Base-by-base conservation (phyloP, 768 basidiomycete species). In the Xanthoconium stramineum region DNA sequence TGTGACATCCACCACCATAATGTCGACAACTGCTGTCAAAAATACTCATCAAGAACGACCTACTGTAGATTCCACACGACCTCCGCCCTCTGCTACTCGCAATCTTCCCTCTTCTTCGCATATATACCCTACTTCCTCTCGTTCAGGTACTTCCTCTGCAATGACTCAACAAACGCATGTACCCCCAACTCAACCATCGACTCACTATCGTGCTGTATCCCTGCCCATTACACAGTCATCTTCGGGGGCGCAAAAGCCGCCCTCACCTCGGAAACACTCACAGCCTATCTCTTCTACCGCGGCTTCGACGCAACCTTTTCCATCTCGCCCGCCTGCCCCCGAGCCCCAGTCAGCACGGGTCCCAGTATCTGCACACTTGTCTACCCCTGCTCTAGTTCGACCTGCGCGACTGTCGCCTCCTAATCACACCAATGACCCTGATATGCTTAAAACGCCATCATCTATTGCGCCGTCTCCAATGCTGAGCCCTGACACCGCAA, bases 371-470 rank as follows among this genome's bases (percentile, higher is more conserved):
- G 74, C 67, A 1, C 68, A 74, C 54, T 43, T 66, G 13, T 64
- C 66, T 19, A 63, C 74, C 6, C 68, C 72, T 59, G 69, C 68
- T 48, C 71, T 69, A 32, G 50, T 61, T 8, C 69, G 66, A 50
- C 45, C 67, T 56, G 43, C 57, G 52, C 54, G 69, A 17, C 42
- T 55, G 14, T 56, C 65, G 30, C 55, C 70, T 36, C 67, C 58
- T 20, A 69, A 74, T 40, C 74, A 74, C 32, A 64, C 69, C 38
- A 67, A 79, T 50, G 84, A 85, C 45, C 77, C 80, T 10, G 75
- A 77, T 52, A 72, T 83, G 38, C 76, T 87, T 36, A 78, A 76
- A 63, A 88, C 86, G 0, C 85, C 86, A 6, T 86, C 85, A 13
- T 86, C 86, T 2, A 77, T 87, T 17, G 81, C 82, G 4, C 80